Evolutionary conservation across 495 filamentous ascomycete species (phyloP), one percentile per base, ranked within the genome.

Genomic region (Pyrenula massariospora): DNA sequence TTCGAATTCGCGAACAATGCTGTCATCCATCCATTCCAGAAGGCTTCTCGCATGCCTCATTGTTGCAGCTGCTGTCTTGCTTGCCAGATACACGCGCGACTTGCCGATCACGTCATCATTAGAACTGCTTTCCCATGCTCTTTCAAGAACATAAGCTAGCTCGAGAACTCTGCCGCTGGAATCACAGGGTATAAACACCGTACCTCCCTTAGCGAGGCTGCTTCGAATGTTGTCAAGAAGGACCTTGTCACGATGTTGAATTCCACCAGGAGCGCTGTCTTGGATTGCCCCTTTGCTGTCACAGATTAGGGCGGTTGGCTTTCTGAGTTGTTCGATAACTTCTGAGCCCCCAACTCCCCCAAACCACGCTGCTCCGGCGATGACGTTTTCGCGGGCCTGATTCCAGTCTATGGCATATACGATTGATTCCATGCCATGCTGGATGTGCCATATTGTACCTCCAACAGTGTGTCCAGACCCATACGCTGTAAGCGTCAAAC

Each of bases 371-470:
- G 93, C 94, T 57, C 91, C 93, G 1, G 92, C 81, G 48, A 94
- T 81, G 12, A 96, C 89, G 73, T 95, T 94, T 68, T 99, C 93
- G 52, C 89, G 79, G 11, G 84, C 87, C 66, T 96, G 90, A 63
- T 96, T 96, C 93, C 94, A 99, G 63, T 97, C 92, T 12, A 96
- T 86, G 1, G 94, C 92, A 60, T 99, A 96, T 12, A 97, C 91
- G 42, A 99, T 93, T 0, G 90, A 95, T 66, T 99, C 93, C 66
- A 96, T 79, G 0, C 91, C 91, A 74, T 97, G 91, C 57, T 96
- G 93, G 59, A 99, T 90, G 65, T 97, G 92, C 93, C 93, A 99
- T 70, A 99, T 95, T 23, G 93, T 95, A 57, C 93, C 93, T 62
- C 93, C 93, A 0, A 97, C 81, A 0, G 91, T 95, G 66, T 96